phyloP scores from a whole-genome alignment of 139 green algal genomes.

The Micromonas pusilla region DNA sequence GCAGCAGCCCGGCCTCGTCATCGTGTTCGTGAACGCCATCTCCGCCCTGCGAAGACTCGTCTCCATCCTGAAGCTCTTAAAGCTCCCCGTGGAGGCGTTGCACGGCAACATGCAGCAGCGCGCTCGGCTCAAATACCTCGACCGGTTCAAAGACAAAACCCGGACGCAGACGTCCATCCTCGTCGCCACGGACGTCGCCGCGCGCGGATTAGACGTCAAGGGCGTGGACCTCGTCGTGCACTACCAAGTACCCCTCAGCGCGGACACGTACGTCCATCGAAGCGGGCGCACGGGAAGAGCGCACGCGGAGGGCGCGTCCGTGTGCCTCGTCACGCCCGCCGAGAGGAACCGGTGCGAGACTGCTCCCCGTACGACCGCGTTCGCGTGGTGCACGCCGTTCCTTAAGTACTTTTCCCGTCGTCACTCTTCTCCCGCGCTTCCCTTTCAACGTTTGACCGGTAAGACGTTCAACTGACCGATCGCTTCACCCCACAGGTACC shows the following conservation, averaged over 20 bases:
- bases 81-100: constrained; percentile 56
- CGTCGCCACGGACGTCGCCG: constrained; percentile 93
- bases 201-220: constrained; percentile 83
- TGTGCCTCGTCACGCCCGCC: constrained; percentile 68
- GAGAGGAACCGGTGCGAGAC: too few relatives aligned
- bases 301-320: constrained; percentile 54
- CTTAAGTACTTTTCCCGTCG: too few relatives aligned
- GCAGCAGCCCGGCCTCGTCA: constrained; percentile 54
- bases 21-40: constrained; percentile 93
- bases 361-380: too few relatives aligned
- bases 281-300: constrained; percentile 79
- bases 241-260: constrained; percentile 64
- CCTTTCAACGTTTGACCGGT: too few relatives aligned
- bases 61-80: constrained; percentile 75
- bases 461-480: too few relatives aligned
- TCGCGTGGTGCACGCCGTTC: too few relatives aligned
- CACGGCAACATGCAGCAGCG: constrained; percentile 90
- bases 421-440: too few relatives aligned
- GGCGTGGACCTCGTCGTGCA: constrained; percentile 70
- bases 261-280: constrained; percentile 93
- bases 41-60: constrained; percentile 60
- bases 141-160: constrained; percentile 70
- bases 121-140: constrained; percentile 84
- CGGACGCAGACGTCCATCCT: constrained; percentile 50
- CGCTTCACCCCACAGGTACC: too few relatives aligned